A percentile compares a stretch with the other conserved stretches of the same genome.
phyloP scores from a whole-genome alignment of 345 rosid species.

The Dipteronia dyeriana region DNA sequence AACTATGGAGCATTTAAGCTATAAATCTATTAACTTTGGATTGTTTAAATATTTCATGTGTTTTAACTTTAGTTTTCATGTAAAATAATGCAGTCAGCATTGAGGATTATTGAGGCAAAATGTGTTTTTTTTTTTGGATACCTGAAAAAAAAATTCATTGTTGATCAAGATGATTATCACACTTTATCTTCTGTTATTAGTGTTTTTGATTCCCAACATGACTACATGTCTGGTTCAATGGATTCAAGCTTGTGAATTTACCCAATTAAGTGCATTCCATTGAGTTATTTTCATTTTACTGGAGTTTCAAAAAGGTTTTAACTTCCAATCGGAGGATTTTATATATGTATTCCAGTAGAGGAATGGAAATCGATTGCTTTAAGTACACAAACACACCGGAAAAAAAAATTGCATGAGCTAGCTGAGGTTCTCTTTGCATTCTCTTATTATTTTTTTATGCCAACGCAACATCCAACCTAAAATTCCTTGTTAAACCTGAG shows the following conservation, averaged over 20 bases:
- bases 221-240: background rate
- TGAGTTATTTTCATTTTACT: background rate
- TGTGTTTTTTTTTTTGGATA: background rate
- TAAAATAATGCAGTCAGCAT: background rate
- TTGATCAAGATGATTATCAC: too few relatives aligned
- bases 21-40: background rate
- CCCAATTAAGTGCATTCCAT: background rate
- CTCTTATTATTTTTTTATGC: too few relatives aligned
- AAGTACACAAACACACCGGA: background rate
- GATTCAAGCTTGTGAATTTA: background rate
- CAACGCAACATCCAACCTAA: too few relatives aligned
- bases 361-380: background rate
- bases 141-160: too few relatives aligned
- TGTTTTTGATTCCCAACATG: background rate
- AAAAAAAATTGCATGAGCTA: background rate
- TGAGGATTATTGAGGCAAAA: background rate
- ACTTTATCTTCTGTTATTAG: background rate
- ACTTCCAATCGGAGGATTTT: background rate
- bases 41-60: background rate
- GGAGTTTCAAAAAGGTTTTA: background rate
- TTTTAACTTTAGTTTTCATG: constrained; percentile 1
- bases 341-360: background rate
- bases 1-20: background rate
- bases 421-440: too few relatives aligned
- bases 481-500: background rate